phyloP scores from a whole-genome alignment of 495 filamentous ascomycete genomes.

The Neurospora sp. region DNA sequence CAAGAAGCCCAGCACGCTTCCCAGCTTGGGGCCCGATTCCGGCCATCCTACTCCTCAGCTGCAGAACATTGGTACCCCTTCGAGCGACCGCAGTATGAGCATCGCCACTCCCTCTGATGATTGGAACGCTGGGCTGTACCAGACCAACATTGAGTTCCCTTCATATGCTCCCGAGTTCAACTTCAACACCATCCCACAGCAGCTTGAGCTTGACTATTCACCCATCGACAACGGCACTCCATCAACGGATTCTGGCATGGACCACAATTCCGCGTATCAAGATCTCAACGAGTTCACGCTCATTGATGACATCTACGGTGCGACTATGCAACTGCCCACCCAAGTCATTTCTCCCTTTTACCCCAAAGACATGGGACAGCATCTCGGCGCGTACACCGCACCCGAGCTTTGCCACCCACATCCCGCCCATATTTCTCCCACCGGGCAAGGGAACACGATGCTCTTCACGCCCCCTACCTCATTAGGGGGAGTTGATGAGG shows the following conservation, averaged over 20 bases:
- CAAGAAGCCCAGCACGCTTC: slow-evolving; percentile 32
- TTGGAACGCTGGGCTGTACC: slow-evolving; percentile 16
- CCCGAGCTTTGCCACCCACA: slow-evolving; percentile 27
- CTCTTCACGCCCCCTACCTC: slow-evolving; percentile 50
- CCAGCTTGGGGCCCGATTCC: slow-evolving; percentile 22
- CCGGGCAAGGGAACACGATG: slow-evolving; percentile 52
- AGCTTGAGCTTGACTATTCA: slow-evolving; percentile 40
- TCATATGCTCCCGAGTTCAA: slow-evolving; percentile 29
- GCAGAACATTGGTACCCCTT: slow-evolving; percentile 43
- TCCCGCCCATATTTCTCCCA: slow-evolving; percentile 47
- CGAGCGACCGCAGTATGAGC: slow-evolving; percentile 29
- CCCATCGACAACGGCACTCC: slow-evolving; percentile 37
- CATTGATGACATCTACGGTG: slow-evolving; percentile 48
- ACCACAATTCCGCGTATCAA: slow-evolving; percentile 35
- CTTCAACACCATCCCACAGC: slow-evolving; percentile 27
- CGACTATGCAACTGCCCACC: slow-evolving; percentile 32
- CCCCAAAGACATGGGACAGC: slow-evolving; percentile 29
- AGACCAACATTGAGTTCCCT: slow-evolving; percentile 30
- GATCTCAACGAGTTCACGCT: slow-evolving; percentile 36
- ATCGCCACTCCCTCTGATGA: slow-evolving; percentile 36
- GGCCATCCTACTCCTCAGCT: slow-evolving; percentile 45
- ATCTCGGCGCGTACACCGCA: slow-evolving; percentile 20
- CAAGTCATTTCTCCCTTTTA: slow-evolving; percentile 25
- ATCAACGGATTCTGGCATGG: slow-evolving; percentile 34
- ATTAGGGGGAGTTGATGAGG: slow-evolving; percentile 33